Base-by-base conservation (phyloP, 495 filamentous ascomycete species). In the Xylaria cubensis region DNA sequence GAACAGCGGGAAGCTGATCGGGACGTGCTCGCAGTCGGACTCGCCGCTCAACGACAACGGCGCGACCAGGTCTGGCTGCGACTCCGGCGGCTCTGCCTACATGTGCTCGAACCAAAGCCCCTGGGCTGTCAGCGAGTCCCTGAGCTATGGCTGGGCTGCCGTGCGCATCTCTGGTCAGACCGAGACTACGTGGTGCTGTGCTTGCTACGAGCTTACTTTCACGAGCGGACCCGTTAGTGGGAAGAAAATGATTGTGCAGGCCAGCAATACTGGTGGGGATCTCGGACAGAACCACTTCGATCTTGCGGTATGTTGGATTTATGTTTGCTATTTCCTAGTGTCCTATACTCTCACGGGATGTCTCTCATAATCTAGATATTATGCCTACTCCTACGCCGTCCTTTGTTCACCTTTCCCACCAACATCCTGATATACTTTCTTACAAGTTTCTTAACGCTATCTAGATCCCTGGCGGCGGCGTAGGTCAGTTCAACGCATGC, bases 161-260 rank as follows among this genome's bases (percentile, higher is more conserved):
- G 89, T 90, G 26, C 85, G 82, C 62, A 83, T 90, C 72, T 70
- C 76, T 4, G 87, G 86, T 61, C 80, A 82, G 67, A 86, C 79
- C 42, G 89, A 91, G 80, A 77, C 73, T 6, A 74, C 74, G 5
- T 92, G 89, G 90, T 92, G 90, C 83, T 92, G 90, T 77, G 83
- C 86, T 71, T 92, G 90, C 79, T 92, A 91, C 79, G 84, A 91
- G 80, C 79, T 91, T 61, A 90, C 88, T 9, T 91, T 92, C 78
- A 91, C 89, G 8, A 84, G 83, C 73, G 87, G 85, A 0, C 75
- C 88, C 0, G 84, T 88, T 12, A 44, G 72, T 56, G 85, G 90
- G 70, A 87, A 92, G 85, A 87, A 87, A 81, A 86, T 92, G 85
- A 84, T 92, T 68, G 88, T 92, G 21, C 90, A 92, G 81, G 88